Evolutionary conservation across 108 stramenopile genomes (phyloP), one percentile per base, ranked within the genome.

Genomic region (Aurantiochytrium sp.): DNA sequence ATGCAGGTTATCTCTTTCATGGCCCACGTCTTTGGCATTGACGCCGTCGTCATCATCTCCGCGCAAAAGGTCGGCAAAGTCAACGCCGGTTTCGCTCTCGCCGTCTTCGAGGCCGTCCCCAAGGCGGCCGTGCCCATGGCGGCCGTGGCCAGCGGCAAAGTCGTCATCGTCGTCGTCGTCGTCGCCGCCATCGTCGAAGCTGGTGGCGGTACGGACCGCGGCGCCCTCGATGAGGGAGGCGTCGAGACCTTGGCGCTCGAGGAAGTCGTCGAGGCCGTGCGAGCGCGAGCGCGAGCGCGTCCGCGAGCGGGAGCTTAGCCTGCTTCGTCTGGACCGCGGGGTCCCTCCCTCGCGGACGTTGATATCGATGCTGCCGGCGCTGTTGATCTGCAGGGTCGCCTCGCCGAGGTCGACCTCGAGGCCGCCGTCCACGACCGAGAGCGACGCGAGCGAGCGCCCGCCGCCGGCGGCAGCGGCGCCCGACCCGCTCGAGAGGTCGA

Each of bases 361-460:
- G n/a, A 81, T 81, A 81, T 48, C 73, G 30, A 81, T 41, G 39
- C 27, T 41, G 42, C 73, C 73, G 45, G 4, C 42, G 73, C 73
- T 81, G 19, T 81, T 22, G 32, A 81, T 81, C 3, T 81, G 42
- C 73, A 81, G 30, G 19, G 73, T 81, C 42, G 39, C 73, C 24
- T 81, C 73, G n/a, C 73, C 73, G 21, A 81, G 45, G 24, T 81
- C 73, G n/a, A 81, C 73, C 24, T 81, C 73, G 8, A 81, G 27
- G 39, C 73, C 73, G 12, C 73, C 73, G 45, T 81, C 73, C 12
- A 48, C 73, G n/a, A 81, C 3, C 10, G 73, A 81, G 21, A 81
- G n/a, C 24, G 73, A 81, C n/a, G 73, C 73, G 6, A 81, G 45
- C 21, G 24, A 27, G 1, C 73, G 10, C 21, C 19, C 31, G 8